Percentiles rank a stretch among this genome's conserved stretches.
phyloP scores from a whole-genome alignment of 2,329 filamentous ascomycete species.

The Trichoderma oligosporum region DNA sequence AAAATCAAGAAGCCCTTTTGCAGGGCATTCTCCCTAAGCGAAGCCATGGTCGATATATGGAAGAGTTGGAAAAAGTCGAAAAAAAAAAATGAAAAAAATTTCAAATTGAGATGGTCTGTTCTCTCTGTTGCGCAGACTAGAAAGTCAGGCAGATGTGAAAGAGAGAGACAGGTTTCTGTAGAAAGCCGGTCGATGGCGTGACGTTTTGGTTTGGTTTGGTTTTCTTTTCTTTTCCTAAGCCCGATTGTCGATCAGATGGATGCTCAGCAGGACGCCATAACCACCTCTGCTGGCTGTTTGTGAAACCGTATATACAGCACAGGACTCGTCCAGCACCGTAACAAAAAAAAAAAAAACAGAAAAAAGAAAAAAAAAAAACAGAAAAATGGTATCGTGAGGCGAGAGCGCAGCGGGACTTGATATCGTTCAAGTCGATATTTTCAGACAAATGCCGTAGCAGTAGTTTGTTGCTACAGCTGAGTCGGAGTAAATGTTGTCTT shows the following conservation, averaged over 20 bases:
- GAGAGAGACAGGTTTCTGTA: background rate
- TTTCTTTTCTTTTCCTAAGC: background rate
- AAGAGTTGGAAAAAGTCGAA: background rate
- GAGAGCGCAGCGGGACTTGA: background rate
- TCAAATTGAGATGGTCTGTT: background rate
- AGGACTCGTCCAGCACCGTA: background rate
- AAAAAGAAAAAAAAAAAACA: background rate
- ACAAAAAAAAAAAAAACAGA: background rate
- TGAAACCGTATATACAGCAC: background rate
- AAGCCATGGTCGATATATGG: conserved; percentile 24
- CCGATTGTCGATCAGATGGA: background rate
- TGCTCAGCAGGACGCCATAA: conserved; percentile 11
- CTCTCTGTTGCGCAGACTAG: background rate
- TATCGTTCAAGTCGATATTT: background rate
- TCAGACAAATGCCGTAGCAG: background rate
- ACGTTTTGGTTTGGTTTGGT: background rate
- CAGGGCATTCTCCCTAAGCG: conserved; percentile 23
- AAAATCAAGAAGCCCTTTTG: conserved; percentile 26
- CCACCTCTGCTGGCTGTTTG: background rate
- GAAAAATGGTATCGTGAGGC: background rate
- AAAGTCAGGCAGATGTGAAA: background rate
- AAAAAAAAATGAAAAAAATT: background rate
- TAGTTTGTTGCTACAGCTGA: background rate
- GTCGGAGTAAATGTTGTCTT: conserved; percentile 7
- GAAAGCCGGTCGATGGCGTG: background rate